These are phyloP conservation scores for Cryptococcus sp. DNA, from an alignment of 1,284 basidiomycete species.

Conservation along the genomic window DNA sequence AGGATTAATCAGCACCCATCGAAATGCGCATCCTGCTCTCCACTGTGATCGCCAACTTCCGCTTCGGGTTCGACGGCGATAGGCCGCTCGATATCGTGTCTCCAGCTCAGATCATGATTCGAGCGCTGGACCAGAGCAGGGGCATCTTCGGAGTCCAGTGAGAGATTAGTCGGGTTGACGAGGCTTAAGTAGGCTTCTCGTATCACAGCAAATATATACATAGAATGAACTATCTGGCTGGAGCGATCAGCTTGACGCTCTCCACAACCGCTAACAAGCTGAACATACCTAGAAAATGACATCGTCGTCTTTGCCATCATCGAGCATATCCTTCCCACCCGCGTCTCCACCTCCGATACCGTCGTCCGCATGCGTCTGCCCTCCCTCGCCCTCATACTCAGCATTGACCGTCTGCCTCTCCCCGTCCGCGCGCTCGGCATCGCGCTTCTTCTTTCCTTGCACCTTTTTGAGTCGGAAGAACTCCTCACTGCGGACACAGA, in stretches of 20 bases:
- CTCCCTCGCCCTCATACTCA: constrained; percentile 42
- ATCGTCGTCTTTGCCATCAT: constrained; percentile 78
- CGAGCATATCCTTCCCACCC: constrained; percentile 65
- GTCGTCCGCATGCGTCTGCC: constrained; percentile 49
- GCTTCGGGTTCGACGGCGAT: constrained; percentile 1
- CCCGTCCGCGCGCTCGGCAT: constrained; percentile 51
- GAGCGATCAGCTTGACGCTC: too few relatives aligned
- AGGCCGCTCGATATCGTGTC: constrained; percentile 8
- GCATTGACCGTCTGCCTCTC: constrained; percentile 33
- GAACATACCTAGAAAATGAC: constrained; percentile 71
- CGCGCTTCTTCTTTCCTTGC: constrained; percentile 94
- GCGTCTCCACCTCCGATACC: constrained; percentile 49
- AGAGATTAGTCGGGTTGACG: too few relatives aligned
- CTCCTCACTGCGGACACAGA: constrained; percentile 62
- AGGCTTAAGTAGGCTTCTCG: too few relatives aligned
- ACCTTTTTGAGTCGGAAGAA: constrained; percentile 97
- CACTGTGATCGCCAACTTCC: constrained; percentile 1
- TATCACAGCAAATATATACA: too few relatives aligned
- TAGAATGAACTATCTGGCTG: too few relatives aligned
- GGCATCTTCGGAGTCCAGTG: background rate
- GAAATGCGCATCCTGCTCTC: constrained; percentile 12
- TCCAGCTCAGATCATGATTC: constrained; percentile 12
- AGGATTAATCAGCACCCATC: background rate
- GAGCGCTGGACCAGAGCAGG: constrained; percentile 6
- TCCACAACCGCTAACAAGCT: too few relatives aligned